Evolutionary conservation across 768 basidiomycete species (phyloP).

Genomic region (Inosperma sp.): DNA sequence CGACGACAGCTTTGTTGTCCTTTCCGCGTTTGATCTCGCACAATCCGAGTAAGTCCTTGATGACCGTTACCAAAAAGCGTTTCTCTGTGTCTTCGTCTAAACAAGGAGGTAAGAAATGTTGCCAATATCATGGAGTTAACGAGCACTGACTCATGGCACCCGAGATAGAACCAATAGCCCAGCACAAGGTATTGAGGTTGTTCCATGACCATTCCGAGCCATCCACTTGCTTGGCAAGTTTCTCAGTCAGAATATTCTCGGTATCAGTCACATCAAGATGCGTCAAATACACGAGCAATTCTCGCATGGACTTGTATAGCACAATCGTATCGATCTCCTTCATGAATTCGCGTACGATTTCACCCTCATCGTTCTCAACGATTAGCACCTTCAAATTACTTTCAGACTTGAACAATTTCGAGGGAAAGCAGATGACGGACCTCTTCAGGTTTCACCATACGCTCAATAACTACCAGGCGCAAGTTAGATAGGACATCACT

Average conservation of each 20-base stretch:
- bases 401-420: not conserved
- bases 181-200: conserved; percentile 97
- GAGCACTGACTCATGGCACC: conserved; percentile 91
- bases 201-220: conserved; percentile 99
- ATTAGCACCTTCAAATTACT: conserved; percentile 71
- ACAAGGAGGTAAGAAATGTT: conserved; percentile 4
- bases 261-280: conserved; percentile 96
- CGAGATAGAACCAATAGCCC: conserved; percentile 99
- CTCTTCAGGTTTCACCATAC: conserved; percentile 99
- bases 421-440: conserved; percentile 38
- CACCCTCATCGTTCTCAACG: conserved; percentile 98
- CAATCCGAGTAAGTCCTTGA: conserved; percentile 95
- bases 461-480: conserved; percentile 92
- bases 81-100: conserved; percentile 98
- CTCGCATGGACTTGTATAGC: conserved; percentile 97
- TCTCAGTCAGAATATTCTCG: conserved; percentile 96
- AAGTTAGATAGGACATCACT: conserved; percentile 92
- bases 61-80: conserved; percentile 96
- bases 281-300: conserved; percentile 94
- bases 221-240: conserved; percentile 94
- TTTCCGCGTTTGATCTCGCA: conserved; percentile 99
- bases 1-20: conserved; percentile 99
- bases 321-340: conserved; percentile 98
- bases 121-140: not conserved
- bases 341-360: conserved; percentile 99